Evolutionary conservation across 371 early-diverging fungal species (phyloP).

Genomic region (Mucor indicus): DNA sequence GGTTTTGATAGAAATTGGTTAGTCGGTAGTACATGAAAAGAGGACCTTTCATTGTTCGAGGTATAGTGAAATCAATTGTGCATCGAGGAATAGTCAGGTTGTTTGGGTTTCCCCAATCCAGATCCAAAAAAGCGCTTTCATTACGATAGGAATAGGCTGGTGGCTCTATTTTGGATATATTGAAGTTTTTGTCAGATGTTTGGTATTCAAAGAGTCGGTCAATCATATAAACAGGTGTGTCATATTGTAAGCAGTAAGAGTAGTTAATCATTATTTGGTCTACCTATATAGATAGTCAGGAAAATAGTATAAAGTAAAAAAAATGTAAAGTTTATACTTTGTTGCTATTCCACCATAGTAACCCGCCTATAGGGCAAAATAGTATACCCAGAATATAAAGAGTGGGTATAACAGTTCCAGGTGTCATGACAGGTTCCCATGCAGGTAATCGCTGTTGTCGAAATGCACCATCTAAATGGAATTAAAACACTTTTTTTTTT

Average conservation of each 20-base stretch:
- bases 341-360: slow-evolving; percentile 72
- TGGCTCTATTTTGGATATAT: slow-evolving; percentile 14
- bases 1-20: slow-evolving; percentile 98
- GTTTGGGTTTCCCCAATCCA: slow-evolving; percentile 37
- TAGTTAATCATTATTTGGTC: slow-evolving; percentile 89
- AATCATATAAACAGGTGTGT: slow-evolving; percentile 29
- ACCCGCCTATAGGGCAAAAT: slow-evolving; percentile 90
- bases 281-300: slow-evolving; percentile 16
- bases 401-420: slow-evolving; percentile 89
- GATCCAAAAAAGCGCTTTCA: slow-evolving; percentile 27
- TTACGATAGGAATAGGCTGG: slow-evolving; percentile 35
- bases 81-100: slow-evolving; percentile 56
- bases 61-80: slow-evolving; percentile 74
- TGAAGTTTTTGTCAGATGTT: slow-evolving; percentile 9
- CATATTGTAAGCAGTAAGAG: slow-evolving; percentile 69
- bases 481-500: too few relatives aligned
- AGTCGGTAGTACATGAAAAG: slow-evolving; percentile 94
- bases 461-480: slow-evolving; percentile 82
- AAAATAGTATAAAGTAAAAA: neutral
- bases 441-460: slow-evolving; percentile 96
- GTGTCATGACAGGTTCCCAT: slow-evolving; percentile 97
- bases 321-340: slow-evolving; percentile 43
- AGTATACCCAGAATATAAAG: slow-evolving; percentile 88
- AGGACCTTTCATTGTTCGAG: slow-evolving; percentile 66
- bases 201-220: slow-evolving; percentile 18